Base-by-base conservation (phyloP, 768 basidiomycete genomes). In the Boletus reticuloceps region DNA sequence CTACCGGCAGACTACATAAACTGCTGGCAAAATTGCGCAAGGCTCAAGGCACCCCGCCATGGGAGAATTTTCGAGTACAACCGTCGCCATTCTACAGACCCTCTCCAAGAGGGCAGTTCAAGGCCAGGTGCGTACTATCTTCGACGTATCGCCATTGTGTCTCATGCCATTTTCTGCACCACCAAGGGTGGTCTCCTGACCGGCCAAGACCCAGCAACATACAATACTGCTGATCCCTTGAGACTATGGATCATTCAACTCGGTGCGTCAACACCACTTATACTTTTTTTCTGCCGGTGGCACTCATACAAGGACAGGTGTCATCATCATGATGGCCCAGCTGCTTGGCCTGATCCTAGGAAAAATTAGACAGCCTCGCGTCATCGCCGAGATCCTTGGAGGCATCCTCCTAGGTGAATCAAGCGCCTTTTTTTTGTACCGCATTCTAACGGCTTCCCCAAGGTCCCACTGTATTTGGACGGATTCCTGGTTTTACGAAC, bases 311-410 rank as follows among this genome's bases (percentile, higher is more conserved):
- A 6, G 16, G 32, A 40, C 70, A 84, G 88, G 70, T 5, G 41
- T 88, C 47, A 82, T 98, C 60, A 94, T 98, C 74, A 79, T 97
- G 53, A 84, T 94, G 79, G 84, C 85, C 37, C 90, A 94, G 65
- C 54, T 88, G 6, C 82, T 98, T 11, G 78, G 83, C 1, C 70
- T 89, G 19, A 54, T 81, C 48, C 77, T 97, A 20, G 69, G 75
- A 9, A 84, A 79, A 52, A 83, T 96, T 36, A 84, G 83, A 34
- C 95, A 98, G 64, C 96, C 96, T 2, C 79, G 86, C n/a, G 95
- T 98, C 56, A 93, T 97, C 50, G 85, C 94, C 40, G 95, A 98
- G 69, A 88, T 97, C 55, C 82, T 98, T 52, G 92, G 87, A 0
- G 96, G 96, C 20, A 85, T 98, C 59, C 64, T 98, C 20, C 79